Evolutionary conservation across 768 basidiomycete species (phyloP), one percentile per base, ranked within the genome.

Genomic region (Suillus subaureus): DNA sequence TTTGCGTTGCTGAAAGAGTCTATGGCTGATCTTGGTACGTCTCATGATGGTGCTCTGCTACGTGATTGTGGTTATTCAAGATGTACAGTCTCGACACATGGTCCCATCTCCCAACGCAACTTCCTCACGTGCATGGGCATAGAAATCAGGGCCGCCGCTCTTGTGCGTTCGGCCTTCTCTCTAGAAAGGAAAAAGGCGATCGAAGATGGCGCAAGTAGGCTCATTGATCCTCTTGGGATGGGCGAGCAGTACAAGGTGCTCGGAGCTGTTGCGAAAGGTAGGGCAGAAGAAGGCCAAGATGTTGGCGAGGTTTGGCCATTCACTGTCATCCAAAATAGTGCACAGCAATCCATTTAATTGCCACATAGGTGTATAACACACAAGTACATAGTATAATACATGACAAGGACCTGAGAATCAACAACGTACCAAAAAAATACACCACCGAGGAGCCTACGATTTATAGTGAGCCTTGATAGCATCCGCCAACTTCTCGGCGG

Each of bases 1-100:
- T 99, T 99, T 77, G 86, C 89, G 0, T 93, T 92, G 74, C 82
- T 99, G 55, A 84, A 85, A 72, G 94, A 97, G 78, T 89, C 93
- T 0, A 80, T 95, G 67, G 74, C 75, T 1, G 87, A 85, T 62
- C 78, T 87, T 4, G 91, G 93, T 92, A 65, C 33, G 85, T 74
- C 26, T 40, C 21, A 39, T 37, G 18, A 18, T 33, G 54, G 13
- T 39, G 9, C 63, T 13, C 2, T 31, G 47, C 37, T 63, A 6
- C 40, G 12, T 1, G 6, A 65, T 78, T 45, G n/a, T 49, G 12
- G 23, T n/a, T 11, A 47, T 47, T n/a, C n/a, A 51, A 51, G 23
- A 4, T 51, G 49, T 15, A 16, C 49, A 51, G 49, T 51, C 23
- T 28, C 49, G 15, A 51, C 23, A 28, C 8, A 31, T 51, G 51